Base-by-base conservation (phyloP, 257 asterid genomes). In the Sherardia arvensis region DNA sequence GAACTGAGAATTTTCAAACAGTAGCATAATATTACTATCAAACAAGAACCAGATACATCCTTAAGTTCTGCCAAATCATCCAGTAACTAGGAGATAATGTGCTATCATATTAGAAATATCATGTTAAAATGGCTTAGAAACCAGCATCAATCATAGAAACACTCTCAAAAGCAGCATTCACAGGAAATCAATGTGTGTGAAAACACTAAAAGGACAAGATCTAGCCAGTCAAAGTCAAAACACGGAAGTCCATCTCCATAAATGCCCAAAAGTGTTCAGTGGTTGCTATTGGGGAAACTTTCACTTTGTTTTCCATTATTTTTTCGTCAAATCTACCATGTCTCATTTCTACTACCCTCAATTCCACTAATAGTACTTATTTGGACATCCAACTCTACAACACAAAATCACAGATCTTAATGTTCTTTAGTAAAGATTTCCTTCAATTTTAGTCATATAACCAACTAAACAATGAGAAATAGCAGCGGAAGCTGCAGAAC, bases 1-100 rank as follows among this genome's bases (percentile, higher is more conserved):
- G 67, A 86, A 84, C 77, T 88, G 83, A 45, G 72, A 48, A 73
- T 69, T 53, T 53, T 38, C 11, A 33, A 23, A 59, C 18, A 65
- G 32, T 33, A 23, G 23, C 48, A 60, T 51, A 23, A 18, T n/a
- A 33, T 26, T 28, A 48, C 49, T 60, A 21, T 18, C n/a, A 18
- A 43, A 59, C 33, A 33, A 9, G 28, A 48, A 60, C 26, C 56
- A 49, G 7, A 49, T 48, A 66, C 6, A n/a, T 26, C 12, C 23
- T 29, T 3, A 43, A 43, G 17, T 53, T 57, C 22, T 28, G 36
- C 8, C 4, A 58, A 20, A 8, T 26, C 1, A 12, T 30, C n/a
- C n/a, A 53, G 55, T 36, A 67, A 26, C 27, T 0, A 43, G 58
- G 71, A 43, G 17, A 43, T 20, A 21, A 58, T 40, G 40, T 34